Evolutionary conservation across 116 monocot genomes (phyloP).

Genomic region (Zostera marina): DNA sequence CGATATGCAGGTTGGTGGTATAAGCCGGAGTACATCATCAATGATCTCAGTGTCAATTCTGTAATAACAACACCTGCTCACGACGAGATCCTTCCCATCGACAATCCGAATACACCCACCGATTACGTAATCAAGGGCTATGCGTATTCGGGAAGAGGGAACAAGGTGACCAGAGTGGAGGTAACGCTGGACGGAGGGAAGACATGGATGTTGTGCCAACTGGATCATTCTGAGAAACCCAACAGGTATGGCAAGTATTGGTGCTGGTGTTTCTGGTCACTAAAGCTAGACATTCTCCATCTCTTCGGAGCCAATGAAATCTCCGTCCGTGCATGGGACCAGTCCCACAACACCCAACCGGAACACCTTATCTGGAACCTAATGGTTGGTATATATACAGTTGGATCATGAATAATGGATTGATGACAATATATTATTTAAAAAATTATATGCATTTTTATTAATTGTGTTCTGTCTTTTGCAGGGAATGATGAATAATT

Average conservation of each 20-base stretch:
- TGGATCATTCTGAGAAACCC: slow-evolving; percentile 77
- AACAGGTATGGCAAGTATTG: slow-evolving; percentile 91
- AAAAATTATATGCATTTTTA: too few relatives aligned
- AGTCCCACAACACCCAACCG: slow-evolving; percentile 81
- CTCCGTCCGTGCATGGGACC: slow-evolving; percentile 84
- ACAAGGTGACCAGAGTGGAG: slow-evolving; percentile 84
- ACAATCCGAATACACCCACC: slow-evolving; percentile 25
- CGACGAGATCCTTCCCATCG: slow-evolving; percentile 67
- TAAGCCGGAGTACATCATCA: slow-evolving; percentile 91
- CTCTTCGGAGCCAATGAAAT: slow-evolving; percentile 55
- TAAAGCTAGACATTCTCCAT: slow-evolving; percentile 45
- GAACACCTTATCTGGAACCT: slow-evolving; percentile 93
- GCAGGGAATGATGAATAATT: slow-evolving; percentile 96
- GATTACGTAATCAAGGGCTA: slow-evolving; percentile 58
- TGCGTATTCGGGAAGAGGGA: slow-evolving; percentile 84
- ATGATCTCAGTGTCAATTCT: slow-evolving; percentile 91
- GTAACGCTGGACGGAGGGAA: slow-evolving; percentile 81
- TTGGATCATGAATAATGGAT: too few relatives aligned
- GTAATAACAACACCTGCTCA: slow-evolving; percentile 81
- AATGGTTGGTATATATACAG: slow-evolving; percentile 60
- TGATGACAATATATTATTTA: too few relatives aligned
- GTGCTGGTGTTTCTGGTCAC: slow-evolving; percentile 98
- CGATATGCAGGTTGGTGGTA: slow-evolving; percentile 75
- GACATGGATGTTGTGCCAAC: slow-evolving; percentile 44
- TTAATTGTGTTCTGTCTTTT: not conserved